Evolutionary conservation across 2,329 filamentous ascomycete genomes (phyloP).

Genomic region (Colletotrichum tropicicola): DNA sequence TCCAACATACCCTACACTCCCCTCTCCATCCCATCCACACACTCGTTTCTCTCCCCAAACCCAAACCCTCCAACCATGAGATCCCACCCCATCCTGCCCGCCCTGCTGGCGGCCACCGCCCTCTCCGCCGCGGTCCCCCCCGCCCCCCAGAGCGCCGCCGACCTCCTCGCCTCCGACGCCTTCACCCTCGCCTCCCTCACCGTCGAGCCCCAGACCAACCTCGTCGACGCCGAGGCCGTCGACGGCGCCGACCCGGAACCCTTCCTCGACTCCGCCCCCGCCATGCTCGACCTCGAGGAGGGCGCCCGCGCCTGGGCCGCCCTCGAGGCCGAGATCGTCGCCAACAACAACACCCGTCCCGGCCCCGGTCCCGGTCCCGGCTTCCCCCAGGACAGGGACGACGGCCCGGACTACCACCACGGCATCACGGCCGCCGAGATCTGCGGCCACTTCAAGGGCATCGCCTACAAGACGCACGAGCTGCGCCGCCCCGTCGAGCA

Average conservation of each 20-base stretch:
- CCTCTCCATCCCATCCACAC: not conserved
- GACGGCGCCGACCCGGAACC: not conserved
- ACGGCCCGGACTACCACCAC: constrained; percentile 6
- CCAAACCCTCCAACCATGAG: constrained; percentile 6
- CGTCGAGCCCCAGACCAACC: not conserved
- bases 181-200: not conserved
- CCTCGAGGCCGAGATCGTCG: not conserved
- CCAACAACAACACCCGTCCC: not conserved
- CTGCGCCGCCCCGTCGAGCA: constrained; percentile 14
- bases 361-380: not conserved
- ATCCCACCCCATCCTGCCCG: constrained; percentile 5
- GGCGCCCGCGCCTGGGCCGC: not conserved
- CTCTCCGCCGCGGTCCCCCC: not conserved
- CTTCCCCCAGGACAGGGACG: not conserved
- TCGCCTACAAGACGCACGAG: constrained; percentile 13
- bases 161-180: not conserved
- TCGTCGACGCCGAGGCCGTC: not conserved
- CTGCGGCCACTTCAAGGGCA: constrained; percentile 12
- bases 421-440: not conserved
- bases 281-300: not conserved
- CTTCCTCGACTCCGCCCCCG: not conserved
- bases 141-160: not conserved
- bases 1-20: not conserved
- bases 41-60: not conserved
- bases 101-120: constrained; percentile 3